A percentile compares a stretch with the other conserved stretches of the same genome.
phyloP scores from a whole-genome alignment of 257 asterid species.

The Solanum bukasovii region DNA sequence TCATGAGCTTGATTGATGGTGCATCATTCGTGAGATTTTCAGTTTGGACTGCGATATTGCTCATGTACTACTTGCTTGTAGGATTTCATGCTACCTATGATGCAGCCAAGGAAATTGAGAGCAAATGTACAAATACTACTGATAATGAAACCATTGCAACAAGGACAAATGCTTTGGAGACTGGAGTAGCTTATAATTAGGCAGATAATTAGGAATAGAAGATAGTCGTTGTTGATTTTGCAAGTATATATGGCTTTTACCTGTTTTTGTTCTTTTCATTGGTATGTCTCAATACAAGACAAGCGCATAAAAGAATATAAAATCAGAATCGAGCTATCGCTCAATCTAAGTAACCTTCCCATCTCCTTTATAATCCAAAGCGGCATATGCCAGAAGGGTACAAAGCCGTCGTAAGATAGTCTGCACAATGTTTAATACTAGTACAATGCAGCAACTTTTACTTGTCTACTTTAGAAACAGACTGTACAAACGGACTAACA shows the following conservation, averaged over 20 bases:
- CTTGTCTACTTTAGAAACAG: not conserved
- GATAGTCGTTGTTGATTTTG: not conserved
- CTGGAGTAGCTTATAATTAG: not conserved
- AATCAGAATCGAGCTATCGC: not conserved
- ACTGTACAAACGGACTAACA: not conserved
- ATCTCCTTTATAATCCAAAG: not conserved
- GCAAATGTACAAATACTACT: not conserved
- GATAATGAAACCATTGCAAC: not conserved
- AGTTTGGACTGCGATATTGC: slow-evolving; percentile 18
- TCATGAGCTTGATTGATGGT: slow-evolving; percentile 22
- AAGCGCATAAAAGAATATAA: not conserved
- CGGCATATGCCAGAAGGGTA: not conserved
- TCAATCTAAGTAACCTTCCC: not conserved
- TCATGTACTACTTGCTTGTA: slow-evolving; percentile 16
- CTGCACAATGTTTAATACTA: not conserved
- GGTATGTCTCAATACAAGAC: not conserved
- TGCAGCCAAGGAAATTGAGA: slow-evolving; percentile 5
- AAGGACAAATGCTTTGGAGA: not conserved
- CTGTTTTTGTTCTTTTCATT: too few relatives aligned
- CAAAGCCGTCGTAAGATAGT: not conserved
- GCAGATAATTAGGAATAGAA: not conserved
- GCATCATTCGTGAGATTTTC: slow-evolving; percentile 21
- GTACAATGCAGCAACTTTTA: not conserved
- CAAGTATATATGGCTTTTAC: not conserved
- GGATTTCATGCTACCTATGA: slow-evolving; percentile 30